A percentile compares a stretch with the other conserved stretches of the same genome.
Evolutionary conservation across 2,329 filamentous ascomycete species (phyloP).

Genomic region (Ophiostoma himal-ulmi): DNA sequence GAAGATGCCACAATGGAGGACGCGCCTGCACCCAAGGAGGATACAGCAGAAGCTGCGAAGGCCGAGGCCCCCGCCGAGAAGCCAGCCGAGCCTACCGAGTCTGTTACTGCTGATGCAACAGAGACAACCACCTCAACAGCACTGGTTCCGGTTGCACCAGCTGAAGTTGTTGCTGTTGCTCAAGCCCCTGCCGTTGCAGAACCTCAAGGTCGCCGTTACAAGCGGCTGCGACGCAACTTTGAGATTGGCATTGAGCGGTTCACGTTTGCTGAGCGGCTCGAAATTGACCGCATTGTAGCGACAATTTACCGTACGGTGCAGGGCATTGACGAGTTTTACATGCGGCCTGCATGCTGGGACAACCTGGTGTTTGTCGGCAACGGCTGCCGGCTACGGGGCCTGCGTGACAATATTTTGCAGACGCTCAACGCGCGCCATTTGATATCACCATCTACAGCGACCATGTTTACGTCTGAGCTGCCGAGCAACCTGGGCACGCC

Average conservation of each 20-base stretch:
- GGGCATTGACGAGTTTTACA: slow-evolving; percentile 74
- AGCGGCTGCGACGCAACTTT: slow-evolving; percentile 55
- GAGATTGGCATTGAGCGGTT: slow-evolving; percentile 75
- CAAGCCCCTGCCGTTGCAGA: slow-evolving; percentile 19
- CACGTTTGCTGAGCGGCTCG: slow-evolving; percentile 59
- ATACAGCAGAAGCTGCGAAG: background rate
- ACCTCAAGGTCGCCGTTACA: slow-evolving; percentile 26
- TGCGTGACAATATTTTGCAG: slow-evolving; percentile 80
- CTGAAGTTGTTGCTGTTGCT: slow-evolving; percentile 14
- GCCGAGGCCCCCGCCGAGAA: background rate
- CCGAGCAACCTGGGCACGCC: slow-evolving; percentile 92
- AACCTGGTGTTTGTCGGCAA: slow-evolving; percentile 88
- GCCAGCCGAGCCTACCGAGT: background rate
- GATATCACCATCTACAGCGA: slow-evolving; percentile 84
- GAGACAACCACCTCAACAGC: slow-evolving; percentile 15
- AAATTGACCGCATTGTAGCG: slow-evolving; percentile 77
- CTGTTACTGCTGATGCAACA: slow-evolving; percentile 14
- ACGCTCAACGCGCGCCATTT: slow-evolving; percentile 77
- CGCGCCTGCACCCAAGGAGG: slow-evolving; percentile 16
- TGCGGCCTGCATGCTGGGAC: slow-evolving; percentile 85
- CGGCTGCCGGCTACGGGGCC: slow-evolving; percentile 65
- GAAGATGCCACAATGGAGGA: slow-evolving; percentile 16
- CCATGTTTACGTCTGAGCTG: slow-evolving; percentile 94
- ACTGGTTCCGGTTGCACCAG: slow-evolving; percentile 18
- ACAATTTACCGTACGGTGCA: slow-evolving; percentile 80